These are phyloP conservation scores for Pestalotiopsis sp. DNA, from an alignment of 2,329 filamentous ascomycete genomes.

Conservation along the genomic window DNA sequence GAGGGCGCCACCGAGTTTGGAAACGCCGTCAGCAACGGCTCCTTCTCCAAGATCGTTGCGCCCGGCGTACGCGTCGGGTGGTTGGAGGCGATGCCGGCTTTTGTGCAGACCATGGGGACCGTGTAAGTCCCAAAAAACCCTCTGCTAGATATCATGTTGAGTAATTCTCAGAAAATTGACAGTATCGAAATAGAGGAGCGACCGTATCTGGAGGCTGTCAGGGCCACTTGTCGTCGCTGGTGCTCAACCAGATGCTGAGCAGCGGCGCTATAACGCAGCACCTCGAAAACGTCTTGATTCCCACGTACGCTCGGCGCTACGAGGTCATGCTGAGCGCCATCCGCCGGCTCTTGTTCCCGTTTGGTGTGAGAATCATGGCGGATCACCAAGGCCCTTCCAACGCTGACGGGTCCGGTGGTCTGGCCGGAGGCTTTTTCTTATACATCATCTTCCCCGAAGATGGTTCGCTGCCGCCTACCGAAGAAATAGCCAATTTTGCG, in stretches of 20 bases:
- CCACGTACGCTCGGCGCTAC: not conserved
- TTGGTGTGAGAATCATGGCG: not conserved
- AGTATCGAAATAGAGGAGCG: slow-evolving; percentile 39
- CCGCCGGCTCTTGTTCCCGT: not conserved
- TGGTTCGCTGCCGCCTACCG: slow-evolving; percentile 32
- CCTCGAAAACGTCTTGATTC: not conserved
- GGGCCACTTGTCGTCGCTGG: slow-evolving; percentile 55
- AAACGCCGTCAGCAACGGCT: slow-evolving; percentile 66
- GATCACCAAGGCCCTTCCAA: not conserved
- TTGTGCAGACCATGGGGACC: slow-evolving; percentile 45
- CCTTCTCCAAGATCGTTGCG: slow-evolving; percentile 65
- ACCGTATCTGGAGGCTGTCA: slow-evolving; percentile 56
- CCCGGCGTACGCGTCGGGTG: slow-evolving; percentile 66
- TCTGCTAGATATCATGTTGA: not conserved
- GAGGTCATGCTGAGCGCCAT: not conserved
- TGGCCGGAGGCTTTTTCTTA: not conserved
- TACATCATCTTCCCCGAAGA: not conserved
- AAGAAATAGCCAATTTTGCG: slow-evolving; percentile 17
- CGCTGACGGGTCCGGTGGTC: not conserved
- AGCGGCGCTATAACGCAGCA: not conserved
- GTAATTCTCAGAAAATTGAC: not conserved
- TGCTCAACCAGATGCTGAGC: not conserved
- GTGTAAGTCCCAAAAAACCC: not conserved
- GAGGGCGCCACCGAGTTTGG: slow-evolving; percentile 62
- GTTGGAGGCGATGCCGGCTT: slow-evolving; percentile 45